Percentiles rank a stretch among this genome's conserved stretches.
phyloP scores from a whole-genome alignment of 306 rosid genomes.

The Sicyos edulis region DNA sequence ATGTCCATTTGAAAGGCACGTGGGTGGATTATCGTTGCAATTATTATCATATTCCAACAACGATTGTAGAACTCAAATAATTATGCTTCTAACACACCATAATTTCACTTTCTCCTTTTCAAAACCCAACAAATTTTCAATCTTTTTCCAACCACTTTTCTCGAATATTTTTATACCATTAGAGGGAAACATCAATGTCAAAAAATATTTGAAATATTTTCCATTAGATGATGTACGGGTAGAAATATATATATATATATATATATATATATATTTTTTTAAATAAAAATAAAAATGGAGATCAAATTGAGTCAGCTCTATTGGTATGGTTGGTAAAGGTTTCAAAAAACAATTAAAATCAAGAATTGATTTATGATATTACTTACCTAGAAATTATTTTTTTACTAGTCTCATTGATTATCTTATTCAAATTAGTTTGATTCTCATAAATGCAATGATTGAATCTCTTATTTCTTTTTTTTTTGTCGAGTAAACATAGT shows the following conservation, averaged over 20 bases:
- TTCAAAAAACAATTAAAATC: too few relatives aligned
- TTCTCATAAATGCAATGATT: too few relatives aligned
- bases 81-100: conserved; percentile 12
- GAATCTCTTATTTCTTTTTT: too few relatives aligned
- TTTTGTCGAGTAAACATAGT: too few relatives aligned
- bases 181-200: not conserved
- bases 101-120: not conserved
- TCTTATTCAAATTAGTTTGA: too few relatives aligned
- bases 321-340: not conserved
- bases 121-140: conserved; percentile 1
- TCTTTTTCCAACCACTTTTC: not conserved
- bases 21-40: conserved; percentile 16
- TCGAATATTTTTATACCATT: not conserved
- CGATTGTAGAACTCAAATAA: conserved; percentile 14
- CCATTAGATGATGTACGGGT: not conserved
- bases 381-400: too few relatives aligned
- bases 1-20: conserved; percentile 8
- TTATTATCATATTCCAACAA: conserved; percentile 15
- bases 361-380: too few relatives aligned
- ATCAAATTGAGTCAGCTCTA: not conserved
- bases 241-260: too few relatives aligned
- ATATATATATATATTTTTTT: too few relatives aligned
- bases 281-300: not conserved
- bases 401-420: too few relatives aligned
- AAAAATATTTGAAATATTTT: not conserved